Evolutionary conservation across 2,329 filamentous ascomycete species (phyloP), one percentile per base, ranked within the genome.

Genomic region (Talaromyces piceae): DNA sequence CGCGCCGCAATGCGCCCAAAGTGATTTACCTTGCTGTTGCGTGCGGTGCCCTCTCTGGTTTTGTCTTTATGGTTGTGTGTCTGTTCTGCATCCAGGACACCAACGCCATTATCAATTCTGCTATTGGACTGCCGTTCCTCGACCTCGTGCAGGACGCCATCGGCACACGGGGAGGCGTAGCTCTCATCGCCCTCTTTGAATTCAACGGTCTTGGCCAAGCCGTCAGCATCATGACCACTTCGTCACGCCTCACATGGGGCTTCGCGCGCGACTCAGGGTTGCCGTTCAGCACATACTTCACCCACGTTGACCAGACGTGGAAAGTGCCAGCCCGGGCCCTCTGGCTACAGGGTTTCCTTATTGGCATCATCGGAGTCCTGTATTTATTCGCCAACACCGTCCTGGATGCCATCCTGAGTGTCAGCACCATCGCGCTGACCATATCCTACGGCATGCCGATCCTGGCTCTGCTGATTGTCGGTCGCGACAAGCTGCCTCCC

Each of bases 81-180:
- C 69, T 79, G 7, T 83, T 81, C 56, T 78, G 74, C 23, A 67
- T 82, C 13, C 72, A 72, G 2, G 71, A 81, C 50, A 63, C 78
- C 9, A 67, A 74, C 9, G 61, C 59, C 0, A 70, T 75, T 0
- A 61, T 78, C 3, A 62, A 63, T 0, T 73, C 71, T 0, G 68
- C 69, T 0, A 78, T 77, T 0, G 73, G 73, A 1, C 80, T 78
- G 45, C 80, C 82, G 0, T 81, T 82, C 55, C 82, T 84, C 58
- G 71, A 80, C 46, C 73, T 82, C 20, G 82, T 82, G 52, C 71
- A 71, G 54, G 72, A 79, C 30, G 74, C 73, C 1, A 77, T 77
- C 2, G 74, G 77, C 57, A 73, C 79, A 54, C 64, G 71, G 1
- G 76, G 73, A 16, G 62, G 70, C 2, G 72, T 70, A 1, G 78